Percentiles rank a stretch among this genome's conserved stretches.
Conservation (phyloP, 2,329 filamentous ascomycete genomes). For the Chaetomium globosum region DNA sequence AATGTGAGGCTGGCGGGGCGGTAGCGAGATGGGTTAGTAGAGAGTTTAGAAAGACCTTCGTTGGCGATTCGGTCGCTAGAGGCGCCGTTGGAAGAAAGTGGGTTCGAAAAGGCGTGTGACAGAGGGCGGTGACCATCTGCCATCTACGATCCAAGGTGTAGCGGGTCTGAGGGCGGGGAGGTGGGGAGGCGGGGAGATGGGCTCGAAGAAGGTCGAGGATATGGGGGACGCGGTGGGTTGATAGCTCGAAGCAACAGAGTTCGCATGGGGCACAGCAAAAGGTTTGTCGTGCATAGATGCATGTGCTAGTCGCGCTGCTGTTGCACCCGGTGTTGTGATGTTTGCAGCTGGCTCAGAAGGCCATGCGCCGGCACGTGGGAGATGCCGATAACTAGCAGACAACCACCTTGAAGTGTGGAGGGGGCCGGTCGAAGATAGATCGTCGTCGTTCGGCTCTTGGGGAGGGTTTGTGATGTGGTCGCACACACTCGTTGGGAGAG, state of each 20-base stretch:
- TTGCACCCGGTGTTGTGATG: conserved; percentile 22
- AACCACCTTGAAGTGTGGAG: not conserved
- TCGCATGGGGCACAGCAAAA: conserved; percentile 36
- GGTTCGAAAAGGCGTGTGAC: conserved; percentile 61
- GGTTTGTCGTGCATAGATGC: conserved; percentile 39
- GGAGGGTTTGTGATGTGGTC: conserved; percentile 9
- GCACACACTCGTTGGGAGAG: conserved; percentile 13
- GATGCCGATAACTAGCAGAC: not conserved
- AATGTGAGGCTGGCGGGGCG: conserved; percentile 38
- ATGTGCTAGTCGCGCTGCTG: conserved; percentile 33
- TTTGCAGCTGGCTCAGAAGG: conserved; percentile 31
- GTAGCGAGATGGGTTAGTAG: conserved; percentile 42
- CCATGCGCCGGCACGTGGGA: conserved; percentile 32
- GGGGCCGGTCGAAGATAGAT: not conserved
- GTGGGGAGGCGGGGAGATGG: conserved; percentile 19
- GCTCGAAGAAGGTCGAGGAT: conserved; percentile 20
- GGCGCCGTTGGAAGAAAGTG: conserved; percentile 59
- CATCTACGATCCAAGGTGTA: conserved; percentile 55
- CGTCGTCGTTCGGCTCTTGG: not conserved
- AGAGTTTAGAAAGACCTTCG: conserved; percentile 41
- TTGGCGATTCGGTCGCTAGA: conserved; percentile 48
- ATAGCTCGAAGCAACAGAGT: conserved; percentile 38
- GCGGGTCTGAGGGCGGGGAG: conserved; percentile 25
- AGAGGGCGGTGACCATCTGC: conserved; percentile 69
- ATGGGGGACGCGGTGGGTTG: conserved; percentile 19